These are phyloP conservation scores for Lachnellula hyalina DNA, from an alignment of 2,329 filamentous ascomycete species.

Conservation along the genomic window DNA sequence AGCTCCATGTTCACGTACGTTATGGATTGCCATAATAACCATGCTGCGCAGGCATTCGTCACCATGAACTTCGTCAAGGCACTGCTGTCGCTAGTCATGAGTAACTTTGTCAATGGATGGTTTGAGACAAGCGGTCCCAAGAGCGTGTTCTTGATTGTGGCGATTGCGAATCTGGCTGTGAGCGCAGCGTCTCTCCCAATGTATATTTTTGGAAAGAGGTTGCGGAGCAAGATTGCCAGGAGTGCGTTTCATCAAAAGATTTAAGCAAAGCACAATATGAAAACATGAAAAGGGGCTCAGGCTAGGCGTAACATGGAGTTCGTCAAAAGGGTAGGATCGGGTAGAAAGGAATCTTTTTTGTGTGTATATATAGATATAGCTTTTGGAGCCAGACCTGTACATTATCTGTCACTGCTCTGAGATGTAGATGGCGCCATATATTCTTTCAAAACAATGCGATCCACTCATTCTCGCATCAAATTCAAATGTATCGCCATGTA, in stretches of 20 bases:
- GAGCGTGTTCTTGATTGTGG: conserved; percentile 19
- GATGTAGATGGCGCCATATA: conserved; percentile 1
- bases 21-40: conserved; percentile 36
- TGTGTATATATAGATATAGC: background rate
- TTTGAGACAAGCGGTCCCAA: conserved; percentile 25
- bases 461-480: conserved; percentile 8
- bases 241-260: conserved; percentile 13
- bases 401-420: background rate
- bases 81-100: conserved; percentile 31
- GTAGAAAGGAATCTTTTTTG: background rate
- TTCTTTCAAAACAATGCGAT: conserved; percentile 9
- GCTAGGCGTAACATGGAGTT: background rate
- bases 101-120: conserved; percentile 25
- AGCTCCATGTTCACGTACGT: conserved; percentile 37
- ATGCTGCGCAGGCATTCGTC: conserved; percentile 38
- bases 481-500: background rate
- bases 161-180: conserved; percentile 18
- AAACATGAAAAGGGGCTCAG: background rate
- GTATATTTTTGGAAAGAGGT: conserved; percentile 30
- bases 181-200: conserved; percentile 21
- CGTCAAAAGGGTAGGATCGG: background rate
- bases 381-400: conserved; percentile 6
- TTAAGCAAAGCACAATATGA: background rate
- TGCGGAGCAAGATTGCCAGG: conserved; percentile 27
- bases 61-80: conserved; percentile 39